Base-by-base conservation (phyloP, 495 filamentous ascomycete genomes). In the Thermothielavioides terrestris region DNA sequence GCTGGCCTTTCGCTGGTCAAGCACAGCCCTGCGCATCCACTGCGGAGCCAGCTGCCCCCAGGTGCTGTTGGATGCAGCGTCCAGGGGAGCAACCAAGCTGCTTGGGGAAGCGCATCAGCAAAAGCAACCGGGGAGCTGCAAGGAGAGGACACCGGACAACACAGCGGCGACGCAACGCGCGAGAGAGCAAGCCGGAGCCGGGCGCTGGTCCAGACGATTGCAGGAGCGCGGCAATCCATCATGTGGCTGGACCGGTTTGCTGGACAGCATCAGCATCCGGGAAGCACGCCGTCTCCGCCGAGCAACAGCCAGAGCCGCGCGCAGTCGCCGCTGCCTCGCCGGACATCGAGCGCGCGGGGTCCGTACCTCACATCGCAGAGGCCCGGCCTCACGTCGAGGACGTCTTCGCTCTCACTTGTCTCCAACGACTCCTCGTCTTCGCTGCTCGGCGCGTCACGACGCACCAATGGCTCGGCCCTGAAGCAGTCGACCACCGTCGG, bases 201-300 rank as follows among this genome's bases (percentile, higher is more conserved):
- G 40, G 31, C 39, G 32, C 36, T 46, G 42, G 31, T 30, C 39
- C 46, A 40, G 21, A 18, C 30, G 22, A 42, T 21, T n/a, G 20
- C 47, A 23, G 34, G n/a, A 31, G 14, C 27, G 32, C 2, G 31
- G 12, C 18, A 32, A 45, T 39, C 42, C 59, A 72, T 49, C 53
- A 94, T 94, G 89, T 92, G 87, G 86, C 82, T 90, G 56, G 88
- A 94, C 75, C 83, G 88, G 59, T 82, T 91, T 52, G 82, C 85
- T 45, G 82, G 79, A 59, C 82, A 86, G 64, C 80, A 84, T 42
- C 82, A 86, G 64, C 80, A 84, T 42, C 74, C 76, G 32, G 82
- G 81, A 44, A 77, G 79, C 46, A 69, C 77, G 37, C 52, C 69
- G 37, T 68, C 77, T 12, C 71, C 70, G 38, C 53, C 70, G n/a